Evolutionary conservation across 768 basidiomycete genomes (phyloP).

Genomic region (Boletellus ananas): DNA sequence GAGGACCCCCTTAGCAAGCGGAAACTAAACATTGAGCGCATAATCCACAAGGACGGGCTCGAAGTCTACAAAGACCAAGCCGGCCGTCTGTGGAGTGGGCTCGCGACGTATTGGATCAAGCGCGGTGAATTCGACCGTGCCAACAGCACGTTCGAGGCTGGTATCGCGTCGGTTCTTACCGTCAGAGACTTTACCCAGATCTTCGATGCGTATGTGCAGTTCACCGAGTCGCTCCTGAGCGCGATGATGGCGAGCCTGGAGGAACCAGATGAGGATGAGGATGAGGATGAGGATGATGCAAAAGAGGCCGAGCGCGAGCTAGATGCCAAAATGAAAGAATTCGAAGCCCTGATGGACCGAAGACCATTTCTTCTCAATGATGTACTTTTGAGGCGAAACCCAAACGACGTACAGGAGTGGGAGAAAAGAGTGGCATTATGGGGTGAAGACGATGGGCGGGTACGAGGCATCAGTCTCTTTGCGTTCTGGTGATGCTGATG

Average conservation of each 20-base stretch:
- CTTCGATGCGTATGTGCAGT: slow-evolving; percentile 95
- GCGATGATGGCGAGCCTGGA: slow-evolving; percentile 86
- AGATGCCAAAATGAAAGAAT: slow-evolving; percentile 84
- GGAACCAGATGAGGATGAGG: slow-evolving; percentile 67
- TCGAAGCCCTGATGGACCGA: slow-evolving; percentile 92
- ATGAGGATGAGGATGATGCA: slow-evolving; percentile 72
- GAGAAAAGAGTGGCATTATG: slow-evolving; percentile 94
- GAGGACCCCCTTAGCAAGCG: slow-evolving; percentile 70
- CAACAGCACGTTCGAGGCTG: slow-evolving; percentile 82
- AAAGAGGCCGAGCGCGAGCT: slow-evolving; percentile 80
- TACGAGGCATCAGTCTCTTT: slow-evolving; percentile 26
- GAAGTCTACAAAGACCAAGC: slow-evolving; percentile 94
- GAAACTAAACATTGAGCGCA: slow-evolving; percentile 81
- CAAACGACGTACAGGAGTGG: slow-evolving; percentile 99
- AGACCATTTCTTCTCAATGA: slow-evolving; percentile 96
- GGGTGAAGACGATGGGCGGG: slow-evolving; percentile 93
- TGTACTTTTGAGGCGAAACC: slow-evolving; percentile 88
- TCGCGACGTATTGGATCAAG: slow-evolving; percentile 99
- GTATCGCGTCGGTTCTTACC: slow-evolving; percentile 79
- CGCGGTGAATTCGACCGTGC: slow-evolving; percentile 92
- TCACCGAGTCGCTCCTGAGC: slow-evolving; percentile 83
- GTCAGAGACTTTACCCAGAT: slow-evolving; percentile 97
- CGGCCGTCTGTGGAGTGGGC: slow-evolving; percentile 90
- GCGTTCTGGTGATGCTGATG: neutral
- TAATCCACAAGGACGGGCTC: slow-evolving; percentile 84